A percentile compares a stretch with the other conserved stretches of the same genome.
phyloP scores from a whole-genome alignment of 2,329 filamentous ascomycete species.

The Thermothelomyces thermophilus region DNA sequence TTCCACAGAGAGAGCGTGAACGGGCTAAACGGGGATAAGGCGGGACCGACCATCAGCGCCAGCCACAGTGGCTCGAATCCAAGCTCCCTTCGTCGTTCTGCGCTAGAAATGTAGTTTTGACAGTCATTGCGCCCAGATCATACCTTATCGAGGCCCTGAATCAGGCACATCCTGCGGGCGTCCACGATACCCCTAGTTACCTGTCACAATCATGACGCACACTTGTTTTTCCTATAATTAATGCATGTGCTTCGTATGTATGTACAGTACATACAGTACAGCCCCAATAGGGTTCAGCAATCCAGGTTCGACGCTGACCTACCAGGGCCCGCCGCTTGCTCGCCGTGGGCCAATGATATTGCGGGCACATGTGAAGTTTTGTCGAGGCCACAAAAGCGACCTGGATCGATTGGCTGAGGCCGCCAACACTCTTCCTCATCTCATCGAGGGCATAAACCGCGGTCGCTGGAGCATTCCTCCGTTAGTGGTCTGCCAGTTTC shows the following conservation, averaged over 20 bases:
- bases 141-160: too few relatives aligned
- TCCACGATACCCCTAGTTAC: neutral
- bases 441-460: neutral
- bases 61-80: neutral
- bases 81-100: too few relatives aligned
- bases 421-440: conserved; percentile 9
- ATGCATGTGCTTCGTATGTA: too few relatives aligned
- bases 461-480: neutral
- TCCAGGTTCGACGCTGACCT: neutral
- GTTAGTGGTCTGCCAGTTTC: conserved; percentile 14
- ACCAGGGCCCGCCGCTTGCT: neutral
- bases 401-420: conserved; percentile 5
- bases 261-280: neutral
- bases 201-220: neutral
- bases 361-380: neutral
- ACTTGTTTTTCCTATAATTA: neutral
- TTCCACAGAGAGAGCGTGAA: neutral
- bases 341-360: neutral
- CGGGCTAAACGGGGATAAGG: neutral
- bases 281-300: neutral
- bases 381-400: neutral
- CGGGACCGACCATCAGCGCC: neutral
- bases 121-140: too few relatives aligned
- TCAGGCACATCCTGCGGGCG: too few relatives aligned
- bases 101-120: too few relatives aligned